Evolutionary conservation across 2,329 filamentous ascomycete genomes (phyloP).

Genomic region (Ceratocystis huliohia): DNA sequence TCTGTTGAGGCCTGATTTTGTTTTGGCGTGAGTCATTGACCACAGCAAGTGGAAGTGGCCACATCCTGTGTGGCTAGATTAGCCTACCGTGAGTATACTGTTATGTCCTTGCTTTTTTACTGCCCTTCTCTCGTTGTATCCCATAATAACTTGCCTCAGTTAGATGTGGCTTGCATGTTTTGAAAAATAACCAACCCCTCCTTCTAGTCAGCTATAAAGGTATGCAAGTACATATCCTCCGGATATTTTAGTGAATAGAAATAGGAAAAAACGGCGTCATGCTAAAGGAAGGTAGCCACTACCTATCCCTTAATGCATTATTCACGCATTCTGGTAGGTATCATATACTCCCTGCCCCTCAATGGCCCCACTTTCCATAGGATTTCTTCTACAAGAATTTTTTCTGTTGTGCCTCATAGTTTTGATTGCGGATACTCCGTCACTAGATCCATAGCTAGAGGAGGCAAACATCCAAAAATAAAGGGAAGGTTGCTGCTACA

Average conservation of each 20-base stretch:
- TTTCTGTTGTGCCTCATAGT: not conserved
- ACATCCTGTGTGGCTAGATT: not conserved
- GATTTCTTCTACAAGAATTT: not conserved
- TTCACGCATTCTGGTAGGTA: not conserved
- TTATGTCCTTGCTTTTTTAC: not conserved
- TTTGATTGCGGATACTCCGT: conserved; percentile 14
- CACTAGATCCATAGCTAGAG: conserved; percentile 9
- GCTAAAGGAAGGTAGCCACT: not conserved
- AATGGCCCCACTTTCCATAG: not conserved
- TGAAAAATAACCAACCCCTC: not conserved
- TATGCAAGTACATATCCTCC: not conserved
- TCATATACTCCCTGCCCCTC: not conserved
- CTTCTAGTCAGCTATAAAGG: not conserved
- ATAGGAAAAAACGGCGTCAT: not conserved
- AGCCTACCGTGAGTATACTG: not conserved
- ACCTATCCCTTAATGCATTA: not conserved
- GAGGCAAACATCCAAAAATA: conserved; percentile 9
- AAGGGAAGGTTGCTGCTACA: not conserved
- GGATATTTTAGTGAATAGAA: not conserved
- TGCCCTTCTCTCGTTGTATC: not conserved
- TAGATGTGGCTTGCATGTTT: not conserved
- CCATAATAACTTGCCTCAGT: not conserved
- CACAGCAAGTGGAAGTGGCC: not conserved
- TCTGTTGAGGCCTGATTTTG: conserved; percentile 9
- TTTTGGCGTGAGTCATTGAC: conserved; percentile 3